Base-by-base conservation (phyloP, 176 grass and related monocot species). In the Musa acuminata region DNA sequence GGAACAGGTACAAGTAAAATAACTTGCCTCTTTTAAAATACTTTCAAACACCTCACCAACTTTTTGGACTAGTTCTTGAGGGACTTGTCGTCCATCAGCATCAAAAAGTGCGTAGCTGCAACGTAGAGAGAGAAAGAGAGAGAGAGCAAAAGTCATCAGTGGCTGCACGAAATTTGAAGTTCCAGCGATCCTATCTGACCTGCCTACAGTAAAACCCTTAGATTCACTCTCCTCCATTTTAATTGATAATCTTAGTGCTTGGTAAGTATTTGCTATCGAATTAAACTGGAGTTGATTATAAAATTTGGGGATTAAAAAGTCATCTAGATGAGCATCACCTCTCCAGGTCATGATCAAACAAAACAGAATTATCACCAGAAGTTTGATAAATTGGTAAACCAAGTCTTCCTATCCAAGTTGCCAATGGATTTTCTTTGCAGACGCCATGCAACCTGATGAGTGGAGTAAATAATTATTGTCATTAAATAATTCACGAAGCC, bases 291-390 rank as follows among this genome's bases (percentile, higher is more conserved):
- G 14, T 50, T 10, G 11, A 22, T 35, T 29, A 70, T 10, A 29
- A 69, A 69, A n/a, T 20, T n/a, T 7, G 16, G 48, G 13, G 29
- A 8, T 20, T 62, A 49, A 9, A 22, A 8, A 63, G 35, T 62
- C 17, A 21, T 20, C 17, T 26, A 64, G 59, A 23, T 25, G 43
- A 64, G 13, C 16, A 76, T 62, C 85, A 99, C 95, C 95, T 99
- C 82, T 99, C 95, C 3, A 94, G 64, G 51, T 99, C 95, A 91
- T 99, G 95, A 82, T 99, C 95, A 81, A 85, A 94, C n/a, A 99
- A 64, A 27, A 99, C 95, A 52, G 95, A 99, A 81, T 94, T 81
- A 58, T 94, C 95, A 76, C 90, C 95, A 79, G 90, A 94, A 13
- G 95, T 99, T 23, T 91, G 95, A 65, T 99, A 99, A 14, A 99